Base-by-base conservation (phyloP, 225 moss, liverwort and hornwort species). In the Rhytidiadelphus loreus region DNA sequence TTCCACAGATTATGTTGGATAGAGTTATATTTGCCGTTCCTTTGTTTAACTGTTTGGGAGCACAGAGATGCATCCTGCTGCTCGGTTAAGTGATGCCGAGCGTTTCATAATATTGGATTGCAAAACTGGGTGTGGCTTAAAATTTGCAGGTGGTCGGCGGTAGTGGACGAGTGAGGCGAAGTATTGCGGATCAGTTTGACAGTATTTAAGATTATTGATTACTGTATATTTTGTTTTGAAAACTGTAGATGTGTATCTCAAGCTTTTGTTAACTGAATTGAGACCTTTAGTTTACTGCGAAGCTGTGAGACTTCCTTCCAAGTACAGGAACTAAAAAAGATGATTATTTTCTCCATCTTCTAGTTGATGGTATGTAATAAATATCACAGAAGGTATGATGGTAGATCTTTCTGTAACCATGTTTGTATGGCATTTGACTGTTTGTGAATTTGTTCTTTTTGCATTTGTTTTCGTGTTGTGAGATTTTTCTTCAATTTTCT, bases 141-240 rank as follows among this genome's bases (percentile, higher is more conserved):
- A 82, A 83, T 69, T 46, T 83, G 86, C 92, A 92, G 93, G 86
- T 92, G 41, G 78, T 94, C 43, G 91, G 89, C 32, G 91, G 93
- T 26, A 94, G 91, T 85, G 94, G 94, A 78, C 93, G 94, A 60
- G 92, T 93, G 66, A 89, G 13, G 72, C 89, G 94, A 71, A 93
- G 88, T 59, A 91, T 94, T 55, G 88, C 80, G 22, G 94, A 94
- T 86, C 94, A 94, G 88, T 94, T 94, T 83, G 94, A 89, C 7
- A 93, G 90, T 56, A 82, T 94, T 11, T 94, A 93, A 81, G 66
- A 63, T 19, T 39, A 39, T 20, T 35, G 52, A 41, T 25, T 8
- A 39, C 50, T 82, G 55, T 22, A 61, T 22, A 44, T 63, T 16
- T 59, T 82, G 37, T 22, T 41, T 55, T 43, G 21, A 58, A 30